phyloP scores from a whole-genome alignment of 2,329 filamentous ascomycete species.

The Pseudogymnoascus verrucosus region DNA sequence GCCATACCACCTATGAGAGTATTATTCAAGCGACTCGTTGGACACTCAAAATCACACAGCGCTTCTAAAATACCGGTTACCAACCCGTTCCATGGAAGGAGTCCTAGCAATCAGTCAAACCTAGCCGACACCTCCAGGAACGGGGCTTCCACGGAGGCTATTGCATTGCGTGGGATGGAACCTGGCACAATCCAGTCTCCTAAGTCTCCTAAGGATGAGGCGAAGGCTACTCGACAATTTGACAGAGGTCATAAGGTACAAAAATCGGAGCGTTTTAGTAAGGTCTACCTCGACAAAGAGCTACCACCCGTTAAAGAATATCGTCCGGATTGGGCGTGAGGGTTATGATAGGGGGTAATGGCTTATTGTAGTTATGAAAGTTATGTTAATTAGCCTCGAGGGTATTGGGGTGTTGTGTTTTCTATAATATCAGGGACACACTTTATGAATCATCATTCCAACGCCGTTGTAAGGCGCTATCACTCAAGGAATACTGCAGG shows the following conservation, averaged over 20 bases:
- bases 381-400: not conserved
- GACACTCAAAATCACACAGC: not conserved
- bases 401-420: not conserved
- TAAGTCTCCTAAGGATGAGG: not conserved
- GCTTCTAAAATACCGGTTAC: not conserved
- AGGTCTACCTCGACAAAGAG: conserved; percentile 1
- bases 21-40: not conserved
- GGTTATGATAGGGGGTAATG: not conserved
- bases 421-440: not conserved
- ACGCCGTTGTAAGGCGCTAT: not conserved
- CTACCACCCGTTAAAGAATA: not conserved
- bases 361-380: not conserved
- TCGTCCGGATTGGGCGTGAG: not conserved
- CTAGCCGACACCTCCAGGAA: not conserved
- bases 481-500: not conserved
- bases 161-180: not conserved
- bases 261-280: not conserved
- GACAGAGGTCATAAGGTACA: not conserved
- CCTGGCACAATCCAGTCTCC: not conserved
- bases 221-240: not conserved
- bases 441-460: not conserved
- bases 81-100: not conserved
- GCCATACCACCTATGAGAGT: not conserved
- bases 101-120: not conserved
- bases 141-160: not conserved